Base-by-base conservation (phyloP, 2,329 filamentous ascomycete genomes). In the Paracoccidioides lutzii region DNA sequence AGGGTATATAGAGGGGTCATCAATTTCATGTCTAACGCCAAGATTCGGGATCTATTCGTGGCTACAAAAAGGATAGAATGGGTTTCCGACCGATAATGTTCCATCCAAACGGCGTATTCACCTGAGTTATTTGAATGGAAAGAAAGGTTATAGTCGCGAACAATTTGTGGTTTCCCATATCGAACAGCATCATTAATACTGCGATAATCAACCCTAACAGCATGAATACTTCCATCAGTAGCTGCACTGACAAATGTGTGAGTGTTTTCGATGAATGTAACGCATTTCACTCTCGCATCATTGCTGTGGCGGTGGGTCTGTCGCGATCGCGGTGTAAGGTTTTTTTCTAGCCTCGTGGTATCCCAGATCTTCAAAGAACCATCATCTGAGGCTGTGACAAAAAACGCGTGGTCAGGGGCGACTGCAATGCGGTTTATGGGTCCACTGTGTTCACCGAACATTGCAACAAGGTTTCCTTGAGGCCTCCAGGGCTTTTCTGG, bases 341-440 rank as follows among this genome's bases (percentile, higher is more conserved):
- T 97, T 46, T 90, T 85, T 71, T 98, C 93, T 5, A 98, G 78
- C 30, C 93, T 81, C 32, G 83, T 84, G 32, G 89, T 86, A 71
- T 98, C 93, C 93, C 93, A 98, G 4, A 98, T 80, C 66, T 88
- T 95, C 56, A 96, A 88, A 5, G 81, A 83, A 2, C 93, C 88
- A 69, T 98, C 93, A 64, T 95, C 88, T 8, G 90, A 91, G 5
- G 84, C 91, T 0, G 93, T 97, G 56, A 96, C 79, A 70, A 98
- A 98, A 73, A 98, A 98, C 4, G 84, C 75, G 67, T 98, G 91
- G 66, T 98, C 93, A 0, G 91, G 89, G 1, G 93, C 85, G 6
- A 89, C 81, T 2, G 87, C 77, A 9, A 97, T 81, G 8, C 90
- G 82, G 65, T 87, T 95, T 60, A 97, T 82, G 6, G 88, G 81